phyloP scores from a whole-genome alignment of 2,329 filamentous ascomycete genomes.

The Epichloe elymi region DNA sequence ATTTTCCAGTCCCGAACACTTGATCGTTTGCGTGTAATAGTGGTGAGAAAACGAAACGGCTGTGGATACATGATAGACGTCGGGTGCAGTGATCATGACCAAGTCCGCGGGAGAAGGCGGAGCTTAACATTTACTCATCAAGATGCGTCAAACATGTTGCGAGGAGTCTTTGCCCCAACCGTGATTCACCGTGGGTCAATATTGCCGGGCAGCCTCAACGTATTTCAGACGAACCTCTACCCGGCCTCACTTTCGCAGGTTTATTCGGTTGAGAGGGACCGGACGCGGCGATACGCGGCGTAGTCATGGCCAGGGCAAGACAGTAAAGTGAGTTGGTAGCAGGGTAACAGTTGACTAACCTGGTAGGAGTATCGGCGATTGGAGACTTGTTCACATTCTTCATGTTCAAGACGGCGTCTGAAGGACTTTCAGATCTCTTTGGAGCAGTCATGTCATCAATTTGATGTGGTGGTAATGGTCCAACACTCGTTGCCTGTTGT shows the following conservation, averaged over 20 bases:
- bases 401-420: slow-evolving; percentile 15
- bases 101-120: not conserved
- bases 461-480: not conserved
- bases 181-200: slow-evolving; percentile 4
- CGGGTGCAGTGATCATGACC: not conserved
- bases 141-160: not conserved
- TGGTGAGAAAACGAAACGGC: not conserved
- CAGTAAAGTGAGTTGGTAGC: not conserved
- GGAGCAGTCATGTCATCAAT: not conserved
- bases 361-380: not conserved
- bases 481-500: not conserved
- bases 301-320: not conserved
- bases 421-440: slow-evolving; percentile 9
- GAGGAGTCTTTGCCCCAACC: not conserved
- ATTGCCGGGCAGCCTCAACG: not conserved
- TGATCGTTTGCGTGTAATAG: not conserved
- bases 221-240: not conserved
- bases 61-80: not conserved
- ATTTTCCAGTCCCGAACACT: not conserved
- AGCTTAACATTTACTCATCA: not conserved
- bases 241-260: not conserved
- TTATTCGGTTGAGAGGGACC: not conserved
- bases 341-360: slow-evolving; percentile 3
- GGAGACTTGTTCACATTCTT: slow-evolving; percentile 1
- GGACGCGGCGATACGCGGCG: not conserved